Base-by-base conservation (phyloP, 371 early-diverging fungal genomes). In the Mucor ambiguus region DNA sequence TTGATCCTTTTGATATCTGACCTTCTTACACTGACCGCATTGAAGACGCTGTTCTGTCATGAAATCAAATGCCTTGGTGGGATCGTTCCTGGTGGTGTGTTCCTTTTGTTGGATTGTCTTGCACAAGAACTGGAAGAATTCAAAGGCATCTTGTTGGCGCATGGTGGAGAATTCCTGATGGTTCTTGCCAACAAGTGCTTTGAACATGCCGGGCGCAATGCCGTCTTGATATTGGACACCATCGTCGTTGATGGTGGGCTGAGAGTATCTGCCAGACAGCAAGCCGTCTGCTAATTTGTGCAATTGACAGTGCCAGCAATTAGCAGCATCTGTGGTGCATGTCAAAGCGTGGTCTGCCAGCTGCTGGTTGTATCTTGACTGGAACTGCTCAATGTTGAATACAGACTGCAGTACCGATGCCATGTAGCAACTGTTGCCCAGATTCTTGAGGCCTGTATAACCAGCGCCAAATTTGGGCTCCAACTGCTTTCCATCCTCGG, bases 341-440 rank as follows among this genome's bases (percentile, higher is more conserved):
- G 67, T 71, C n/a, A 72, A 63, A 44, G 89, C 72, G 68, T 96
- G 98, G 6, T 89, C 82, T 3, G 72, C 76, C 3, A 87, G 79
- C n/a, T 76, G 74, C 0, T 71, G 69, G 55, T 72, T 78, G 67
- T 91, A 91, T 61, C 81, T 73, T 1, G 89, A 81, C 66, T 85
- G 82, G 75, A 96, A 94, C 1, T 82, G 71, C n/a, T 80, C 76
- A 11, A 95, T 75, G 52, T 88, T 82, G 69, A 95, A 95, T 4
- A 96, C 79, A 9, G 91, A 87, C 77, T 97, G 98, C 38, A 96
- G 68, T 0, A 97, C 90, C 0, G 98, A 95, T 4, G 96, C 94
- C 92, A 98, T 91, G 79, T 98, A 98, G 76, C 98, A 98, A 65
- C 96, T 93, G 83, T 98, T 98, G 33, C 99, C 99, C 14, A 98